phyloP scores from a whole-genome alignment of 2,329 filamentous ascomycete genomes.

The Allantophomopsis cytisporea region DNA sequence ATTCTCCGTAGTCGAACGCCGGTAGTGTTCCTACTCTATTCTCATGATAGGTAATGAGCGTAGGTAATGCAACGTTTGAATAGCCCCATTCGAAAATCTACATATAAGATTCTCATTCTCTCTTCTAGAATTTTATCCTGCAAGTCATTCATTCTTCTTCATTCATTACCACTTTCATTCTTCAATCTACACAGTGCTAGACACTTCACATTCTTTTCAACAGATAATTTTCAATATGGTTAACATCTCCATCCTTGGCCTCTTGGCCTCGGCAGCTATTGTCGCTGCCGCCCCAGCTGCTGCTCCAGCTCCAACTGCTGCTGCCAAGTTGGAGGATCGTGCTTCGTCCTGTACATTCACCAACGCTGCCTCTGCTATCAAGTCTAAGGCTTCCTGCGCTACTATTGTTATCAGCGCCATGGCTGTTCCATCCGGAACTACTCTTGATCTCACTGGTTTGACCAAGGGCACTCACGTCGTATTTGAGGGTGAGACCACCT shows the following conservation, averaged over 20 bases:
- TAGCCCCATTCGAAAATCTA: no score
- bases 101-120: no score
- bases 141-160: no score
- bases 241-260: conserved; percentile 10
- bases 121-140: no score
- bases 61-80: no score
- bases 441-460: conserved; percentile 42
- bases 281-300: conserved; percentile 7
- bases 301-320: background rate
- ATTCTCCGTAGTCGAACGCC: no score
- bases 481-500: conserved; percentile 54
- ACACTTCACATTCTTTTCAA: no score
- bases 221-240: conserved; percentile 6
- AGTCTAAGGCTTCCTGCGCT: conserved; percentile 35
- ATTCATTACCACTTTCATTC: no score
- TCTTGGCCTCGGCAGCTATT: conserved; percentile 8
- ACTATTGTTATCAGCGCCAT: conserved; percentile 38
- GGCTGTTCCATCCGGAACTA: conserved; percentile 40
- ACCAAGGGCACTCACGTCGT: conserved; percentile 37
- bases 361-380: conserved; percentile 30
- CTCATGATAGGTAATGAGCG: no score
- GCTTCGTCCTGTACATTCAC: conserved; percentile 38
- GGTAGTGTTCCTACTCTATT: no score
- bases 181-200: no score
- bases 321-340: background rate